These are phyloP conservation scores for Phytophthora crassamura DNA, from an alignment of 352 stramenopile species.

Conservation along the genomic window DNA sequence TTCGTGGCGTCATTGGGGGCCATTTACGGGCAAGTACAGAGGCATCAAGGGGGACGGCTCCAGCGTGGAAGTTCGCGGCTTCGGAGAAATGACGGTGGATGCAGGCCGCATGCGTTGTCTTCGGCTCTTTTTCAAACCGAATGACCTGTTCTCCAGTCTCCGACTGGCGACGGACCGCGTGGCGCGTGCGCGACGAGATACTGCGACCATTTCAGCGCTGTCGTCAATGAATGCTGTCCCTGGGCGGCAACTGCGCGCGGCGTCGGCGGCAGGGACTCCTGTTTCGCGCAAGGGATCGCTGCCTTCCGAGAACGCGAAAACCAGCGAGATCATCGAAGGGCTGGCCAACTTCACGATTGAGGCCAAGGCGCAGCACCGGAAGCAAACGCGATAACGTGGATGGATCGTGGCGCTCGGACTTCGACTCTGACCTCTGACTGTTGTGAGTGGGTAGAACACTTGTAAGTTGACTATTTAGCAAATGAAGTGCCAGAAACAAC, in stretches of 20 bases:
- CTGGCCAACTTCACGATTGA: slow-evolving; percentile 55
- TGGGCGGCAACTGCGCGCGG: slow-evolving; percentile 16
- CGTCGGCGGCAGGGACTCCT: slow-evolving; percentile 27
- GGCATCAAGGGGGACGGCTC: slow-evolving; percentile 67
- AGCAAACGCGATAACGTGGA: slow-evolving; percentile 29
- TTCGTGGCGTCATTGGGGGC: slow-evolving; percentile 81
- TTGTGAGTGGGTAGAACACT: slow-evolving; percentile 23
- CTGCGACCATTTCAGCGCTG: slow-evolving; percentile 12
- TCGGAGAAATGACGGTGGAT: slow-evolving; percentile 75
- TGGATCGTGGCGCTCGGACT: slow-evolving; percentile 5
- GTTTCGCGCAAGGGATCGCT: slow-evolving; percentile 26
- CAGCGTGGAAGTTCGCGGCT: slow-evolving; percentile 70
- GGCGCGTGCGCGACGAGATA: slow-evolving; percentile 28
- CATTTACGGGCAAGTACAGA: slow-evolving; percentile 71
- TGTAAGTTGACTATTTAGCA: slow-evolving; percentile 40
- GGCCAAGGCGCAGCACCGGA: slow-evolving; percentile 37
- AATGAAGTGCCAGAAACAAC: slow-evolving; percentile 15
- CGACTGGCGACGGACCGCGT: slow-evolving; percentile 36
- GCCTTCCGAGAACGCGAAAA: slow-evolving; percentile 28
- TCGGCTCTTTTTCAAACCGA: slow-evolving; percentile 74
- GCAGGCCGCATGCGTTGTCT: slow-evolving; percentile 54
- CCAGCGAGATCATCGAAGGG: slow-evolving; percentile 55
- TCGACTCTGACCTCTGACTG: no score
- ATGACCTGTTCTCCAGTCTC: slow-evolving; percentile 62
- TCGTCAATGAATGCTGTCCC: slow-evolving; percentile 14